phyloP scores from a whole-genome alignment of 768 basidiomycete genomes.

The Suillus alpinus region DNA sequence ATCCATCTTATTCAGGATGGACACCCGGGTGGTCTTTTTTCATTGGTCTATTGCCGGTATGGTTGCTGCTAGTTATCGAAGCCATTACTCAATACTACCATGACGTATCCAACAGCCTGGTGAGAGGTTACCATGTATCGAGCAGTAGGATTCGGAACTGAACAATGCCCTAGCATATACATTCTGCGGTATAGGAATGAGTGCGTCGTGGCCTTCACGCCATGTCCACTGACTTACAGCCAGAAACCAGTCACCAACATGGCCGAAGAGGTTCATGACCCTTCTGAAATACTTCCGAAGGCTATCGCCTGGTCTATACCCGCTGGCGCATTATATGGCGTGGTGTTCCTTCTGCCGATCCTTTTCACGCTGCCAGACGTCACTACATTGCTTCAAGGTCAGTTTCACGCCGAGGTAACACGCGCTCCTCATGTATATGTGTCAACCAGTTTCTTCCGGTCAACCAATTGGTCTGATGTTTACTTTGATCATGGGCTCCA shows the following conservation, averaged over 20 bases:
- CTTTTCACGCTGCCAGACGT: constrained; percentile 65
- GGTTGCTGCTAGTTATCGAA: neutral
- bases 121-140: constrained; percentile 11
- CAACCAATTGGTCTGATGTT: neutral
- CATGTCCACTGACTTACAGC: constrained; percentile 2
- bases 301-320: constrained; percentile 56
- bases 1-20: constrained; percentile 64
- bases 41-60: constrained; percentile 57
- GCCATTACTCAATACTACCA: neutral
- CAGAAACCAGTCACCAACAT: constrained; percentile 50
- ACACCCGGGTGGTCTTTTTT: constrained; percentile 68
- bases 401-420: constrained; percentile 6
- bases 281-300: constrained; percentile 50
- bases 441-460: too few species aligned
- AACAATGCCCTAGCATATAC: constrained; percentile 43
- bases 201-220: constrained; percentile 26
- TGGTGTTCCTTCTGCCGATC: constrained; percentile 43
- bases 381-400: constrained; percentile 48
- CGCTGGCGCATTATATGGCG: constrained; percentile 38
- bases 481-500: neutral
- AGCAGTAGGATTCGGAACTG: constrained; percentile 11
- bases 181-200: constrained; percentile 62
- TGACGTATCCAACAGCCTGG: constrained; percentile 24
- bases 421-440: neutral
- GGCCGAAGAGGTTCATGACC: constrained; percentile 66